phyloP scores from a whole-genome alignment of 2,329 filamentous ascomycete genomes.

The Colletotrichum karsti region DNA sequence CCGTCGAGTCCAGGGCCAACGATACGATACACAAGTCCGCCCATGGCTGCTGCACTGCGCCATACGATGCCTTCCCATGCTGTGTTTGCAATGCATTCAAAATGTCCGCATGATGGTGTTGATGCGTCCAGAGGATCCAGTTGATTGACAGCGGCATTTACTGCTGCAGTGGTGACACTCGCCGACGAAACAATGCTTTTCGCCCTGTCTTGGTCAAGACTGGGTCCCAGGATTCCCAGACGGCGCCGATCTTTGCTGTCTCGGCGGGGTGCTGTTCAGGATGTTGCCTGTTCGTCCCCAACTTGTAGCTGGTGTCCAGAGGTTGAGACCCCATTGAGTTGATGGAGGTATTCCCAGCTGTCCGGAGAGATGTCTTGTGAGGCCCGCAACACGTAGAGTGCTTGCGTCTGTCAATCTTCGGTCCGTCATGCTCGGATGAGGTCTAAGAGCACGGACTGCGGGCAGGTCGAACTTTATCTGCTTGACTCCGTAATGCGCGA shows the following conservation, averaged over 20 bases:
- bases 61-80: background rate
- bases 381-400: slow-evolving; percentile 13
- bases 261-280: slow-evolving; percentile 2
- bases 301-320: background rate
- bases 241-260: slow-evolving; percentile 14
- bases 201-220: slow-evolving; percentile 18
- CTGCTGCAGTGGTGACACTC: slow-evolving; percentile 12
- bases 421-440: slow-evolving; percentile 14
- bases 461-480: slow-evolving; percentile 22
- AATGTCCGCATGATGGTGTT: background rate
- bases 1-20: slow-evolving; percentile 10
- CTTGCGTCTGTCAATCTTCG: slow-evolving; percentile 22
- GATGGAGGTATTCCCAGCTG: background rate
- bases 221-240: background rate
- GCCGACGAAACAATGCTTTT: slow-evolving; percentile 16
- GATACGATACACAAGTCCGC: background rate
- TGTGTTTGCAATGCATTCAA: slow-evolving; percentile 9
- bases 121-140: slow-evolving; percentile 7
- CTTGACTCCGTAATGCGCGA: slow-evolving; percentile 16
- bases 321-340: background rate
- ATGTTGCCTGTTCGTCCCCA: slow-evolving; percentile 22
- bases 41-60: slow-evolving; percentile 1
- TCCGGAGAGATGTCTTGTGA: background rate
- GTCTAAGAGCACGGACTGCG: slow-evolving; percentile 23
- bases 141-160: slow-evolving; percentile 18